Conservation (phyloP, 176 grass and related monocot species). For the Hyparrhenia diplandra region DNA sequence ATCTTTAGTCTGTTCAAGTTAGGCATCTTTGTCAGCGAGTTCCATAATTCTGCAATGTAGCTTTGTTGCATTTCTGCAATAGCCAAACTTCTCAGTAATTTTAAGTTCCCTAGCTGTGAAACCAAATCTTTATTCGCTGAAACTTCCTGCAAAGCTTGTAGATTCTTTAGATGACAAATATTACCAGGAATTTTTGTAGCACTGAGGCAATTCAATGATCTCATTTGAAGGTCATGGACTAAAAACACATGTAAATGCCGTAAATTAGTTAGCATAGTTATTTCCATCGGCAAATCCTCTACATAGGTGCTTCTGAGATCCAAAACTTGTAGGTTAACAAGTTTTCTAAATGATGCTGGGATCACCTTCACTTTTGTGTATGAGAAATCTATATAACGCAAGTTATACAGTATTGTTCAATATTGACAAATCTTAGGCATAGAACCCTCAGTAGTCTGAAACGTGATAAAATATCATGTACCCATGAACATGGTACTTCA, state of each 20-base stretch:
- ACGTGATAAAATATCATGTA: conserved; percentile 23
- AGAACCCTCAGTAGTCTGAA: conserved; percentile 41
- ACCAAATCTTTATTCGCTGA: conserved; percentile 31
- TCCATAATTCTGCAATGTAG: conserved; percentile 24
- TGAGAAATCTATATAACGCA: conserved; percentile 36
- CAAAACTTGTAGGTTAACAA: conserved; percentile 38
- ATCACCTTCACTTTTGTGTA: conserved; percentile 30
- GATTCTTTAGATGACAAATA: conserved; percentile 15
- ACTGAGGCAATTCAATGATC: conserved; percentile 4
- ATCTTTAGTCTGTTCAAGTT: conserved; percentile 22
- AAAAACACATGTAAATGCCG: conserved; percentile 4
- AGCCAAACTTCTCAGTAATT: conserved; percentile 26
- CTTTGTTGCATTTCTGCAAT: conserved; percentile 17
- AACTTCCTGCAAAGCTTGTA: conserved; percentile 25
- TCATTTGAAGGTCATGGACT: neutral
- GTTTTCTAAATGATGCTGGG: conserved; percentile 39
- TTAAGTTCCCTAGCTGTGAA: conserved; percentile 28
- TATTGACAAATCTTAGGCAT: conserved; percentile 24
- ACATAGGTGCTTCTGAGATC: conserved; percentile 22
- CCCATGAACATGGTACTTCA: conserved; percentile 7
- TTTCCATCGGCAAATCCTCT: conserved; percentile 30
- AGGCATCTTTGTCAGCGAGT: conserved; percentile 36
- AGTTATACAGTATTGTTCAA: conserved; percentile 25
- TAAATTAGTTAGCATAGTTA: conserved; percentile 41
- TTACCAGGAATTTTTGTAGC: conserved; percentile 21